phyloP scores from a whole-genome alignment of 164 flowering plant species.

The Magnolia kwangsiensis region DNA sequence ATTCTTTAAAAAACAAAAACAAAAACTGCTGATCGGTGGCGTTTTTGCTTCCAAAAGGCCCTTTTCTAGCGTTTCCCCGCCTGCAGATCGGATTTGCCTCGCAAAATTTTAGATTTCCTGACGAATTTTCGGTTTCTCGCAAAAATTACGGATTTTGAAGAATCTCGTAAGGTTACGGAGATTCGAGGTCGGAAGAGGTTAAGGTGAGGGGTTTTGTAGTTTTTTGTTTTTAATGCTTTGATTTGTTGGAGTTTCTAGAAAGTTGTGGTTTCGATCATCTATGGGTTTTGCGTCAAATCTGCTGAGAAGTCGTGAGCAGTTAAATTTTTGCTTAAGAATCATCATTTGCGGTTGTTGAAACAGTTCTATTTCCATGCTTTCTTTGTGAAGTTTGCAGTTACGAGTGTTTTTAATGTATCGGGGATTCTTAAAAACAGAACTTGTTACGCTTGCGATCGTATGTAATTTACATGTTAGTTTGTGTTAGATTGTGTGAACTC shows the following conservation, averaged over 20 bases:
- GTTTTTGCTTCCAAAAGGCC: background rate
- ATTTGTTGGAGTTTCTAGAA: background rate
- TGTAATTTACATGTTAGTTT: no score
- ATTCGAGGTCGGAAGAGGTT: background rate
- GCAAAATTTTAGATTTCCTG: background rate
- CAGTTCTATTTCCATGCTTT: background rate
- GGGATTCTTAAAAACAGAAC: background rate
- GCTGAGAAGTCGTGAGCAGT: background rate
- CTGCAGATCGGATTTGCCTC: background rate
- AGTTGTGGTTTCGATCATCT: background rate
- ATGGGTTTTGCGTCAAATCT: conserved; percentile 2
- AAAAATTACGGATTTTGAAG: background rate
- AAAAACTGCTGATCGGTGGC: background rate
- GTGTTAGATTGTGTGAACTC: no score
- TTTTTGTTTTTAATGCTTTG: background rate
- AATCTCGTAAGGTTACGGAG: background rate
- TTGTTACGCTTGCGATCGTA: background rate
- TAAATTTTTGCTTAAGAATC: background rate
- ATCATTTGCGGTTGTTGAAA: background rate
- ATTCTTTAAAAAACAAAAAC: background rate
- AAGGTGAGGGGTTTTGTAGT: background rate
- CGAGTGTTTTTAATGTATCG: background rate
- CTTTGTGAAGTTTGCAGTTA: background rate
- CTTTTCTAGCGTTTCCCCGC: background rate
- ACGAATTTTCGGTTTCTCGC: background rate